Evolutionary conservation across 73 alveolate genomes (phyloP).

Genomic region (Paramecium sonneborni): DNA sequence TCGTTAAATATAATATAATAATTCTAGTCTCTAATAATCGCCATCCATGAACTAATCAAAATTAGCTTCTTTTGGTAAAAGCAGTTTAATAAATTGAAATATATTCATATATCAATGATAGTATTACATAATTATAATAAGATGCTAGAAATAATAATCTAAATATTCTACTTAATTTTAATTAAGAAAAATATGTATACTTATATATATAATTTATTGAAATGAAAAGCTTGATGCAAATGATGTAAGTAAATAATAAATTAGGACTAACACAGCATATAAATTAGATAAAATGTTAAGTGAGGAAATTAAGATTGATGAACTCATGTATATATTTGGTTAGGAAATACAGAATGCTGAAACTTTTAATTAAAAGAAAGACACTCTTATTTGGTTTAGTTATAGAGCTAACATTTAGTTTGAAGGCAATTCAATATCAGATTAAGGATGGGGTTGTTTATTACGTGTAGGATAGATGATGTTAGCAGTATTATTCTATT

Average conservation of each 20-base stretch:
- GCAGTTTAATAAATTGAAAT: not conserved
- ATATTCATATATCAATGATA: not conserved
- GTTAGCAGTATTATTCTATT: conserved; percentile 27
- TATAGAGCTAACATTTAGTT: not conserved
- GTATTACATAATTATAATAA: too few species aligned
- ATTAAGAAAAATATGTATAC: not conserved
- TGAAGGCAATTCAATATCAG: conserved; percentile 13
- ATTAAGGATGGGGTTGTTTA: conserved; percentile 60
- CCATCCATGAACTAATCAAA: not conserved
- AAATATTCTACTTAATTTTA: not conserved
- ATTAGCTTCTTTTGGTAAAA: not conserved
- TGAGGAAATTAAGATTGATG: conserved; percentile 10
- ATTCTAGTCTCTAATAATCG: not conserved
- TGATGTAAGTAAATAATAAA: not conserved
- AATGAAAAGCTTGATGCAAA: conserved; percentile 7
- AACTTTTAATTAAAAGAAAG: not conserved
- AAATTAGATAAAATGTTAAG: conserved; percentile 4
- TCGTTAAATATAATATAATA: not conserved
- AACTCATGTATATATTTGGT: not conserved
- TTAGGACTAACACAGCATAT: conserved; percentile 48
- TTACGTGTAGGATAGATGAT: conserved; percentile 28
- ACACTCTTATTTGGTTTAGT: conserved; percentile 15
- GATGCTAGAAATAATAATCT: too few species aligned
- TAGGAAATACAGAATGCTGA: not conserved
- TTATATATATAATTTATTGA: not conserved